These are phyloP conservation scores for Rhexocercosporidium sp. DNA, from an alignment of 2,329 filamentous ascomycete genomes.

Conservation along the genomic window DNA sequence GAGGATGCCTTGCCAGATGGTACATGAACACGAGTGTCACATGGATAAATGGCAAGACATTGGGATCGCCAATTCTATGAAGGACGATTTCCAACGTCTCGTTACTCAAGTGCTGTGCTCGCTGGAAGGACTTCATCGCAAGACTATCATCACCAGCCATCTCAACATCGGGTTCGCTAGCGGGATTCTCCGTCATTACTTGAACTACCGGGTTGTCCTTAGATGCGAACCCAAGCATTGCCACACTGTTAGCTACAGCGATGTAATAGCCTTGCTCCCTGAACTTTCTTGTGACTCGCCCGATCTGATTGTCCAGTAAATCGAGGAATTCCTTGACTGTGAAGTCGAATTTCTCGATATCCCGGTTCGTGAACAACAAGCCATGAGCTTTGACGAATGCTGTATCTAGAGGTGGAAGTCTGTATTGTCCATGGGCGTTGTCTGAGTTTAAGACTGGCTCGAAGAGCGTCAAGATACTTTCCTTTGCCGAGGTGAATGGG, in stretches of 20 bases:
- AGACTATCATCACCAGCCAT: constrained; percentile 27
- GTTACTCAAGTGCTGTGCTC: constrained; percentile 33
- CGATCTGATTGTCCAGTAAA: constrained; percentile 63
- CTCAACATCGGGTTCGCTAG: constrained; percentile 22
- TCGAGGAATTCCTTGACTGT: constrained; percentile 56
- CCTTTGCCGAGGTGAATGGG: constrained; percentile 67
- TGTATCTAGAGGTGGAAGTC: constrained; percentile 56
- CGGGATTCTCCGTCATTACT: background rate
- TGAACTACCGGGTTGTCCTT: constrained; percentile 30
- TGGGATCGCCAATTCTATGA: constrained; percentile 35
- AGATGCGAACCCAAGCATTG: constrained; percentile 39
- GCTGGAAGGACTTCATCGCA: constrained; percentile 25
- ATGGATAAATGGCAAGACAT: constrained; percentile 40
- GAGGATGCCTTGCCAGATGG: constrained; percentile 28
- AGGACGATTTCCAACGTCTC: constrained; percentile 33
- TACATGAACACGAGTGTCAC: constrained; percentile 38
- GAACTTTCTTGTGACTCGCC: constrained; percentile 49
- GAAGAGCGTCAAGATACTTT: constrained; percentile 74
- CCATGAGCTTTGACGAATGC: constrained; percentile 69
- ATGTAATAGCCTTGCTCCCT: constrained; percentile 60
- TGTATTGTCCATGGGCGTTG: constrained; percentile 44
- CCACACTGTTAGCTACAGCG: constrained; percentile 52
- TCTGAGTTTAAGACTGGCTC: constrained; percentile 57
- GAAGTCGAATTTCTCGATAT: constrained; percentile 51
- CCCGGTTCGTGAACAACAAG: constrained; percentile 62